Evolutionary conservation across 768 basidiomycete species (phyloP).

Genomic region (Epithele typhae): DNA sequence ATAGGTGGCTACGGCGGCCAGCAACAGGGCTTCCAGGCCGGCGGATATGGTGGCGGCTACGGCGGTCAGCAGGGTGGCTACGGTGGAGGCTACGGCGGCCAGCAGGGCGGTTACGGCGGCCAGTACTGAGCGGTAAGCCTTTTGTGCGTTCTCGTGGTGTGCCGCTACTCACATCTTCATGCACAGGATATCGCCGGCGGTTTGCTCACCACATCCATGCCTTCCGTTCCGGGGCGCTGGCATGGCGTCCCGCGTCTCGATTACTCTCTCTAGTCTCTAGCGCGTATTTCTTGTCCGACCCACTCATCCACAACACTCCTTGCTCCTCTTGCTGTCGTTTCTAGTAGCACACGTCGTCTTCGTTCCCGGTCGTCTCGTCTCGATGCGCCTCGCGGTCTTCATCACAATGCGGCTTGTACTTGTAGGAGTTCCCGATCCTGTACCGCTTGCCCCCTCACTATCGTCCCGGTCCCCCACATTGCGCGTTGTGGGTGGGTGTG

Average conservation of each 20-base stretch:
- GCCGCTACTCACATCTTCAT: no score
- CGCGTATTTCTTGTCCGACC: constrained; percentile 22
- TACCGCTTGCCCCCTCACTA: constrained; percentile 17
- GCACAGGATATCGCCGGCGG: no score
- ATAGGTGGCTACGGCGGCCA: constrained; percentile 11
- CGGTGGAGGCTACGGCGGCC: no score
- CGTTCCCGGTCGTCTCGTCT: constrained; percentile 31
- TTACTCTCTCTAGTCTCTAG: no score
- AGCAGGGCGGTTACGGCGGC: constrained; percentile 26
- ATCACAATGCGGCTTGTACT: constrained; percentile 43
- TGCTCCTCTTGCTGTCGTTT: constrained; percentile 35
- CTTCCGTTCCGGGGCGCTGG: no score
- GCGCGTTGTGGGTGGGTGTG: constrained; percentile 28
- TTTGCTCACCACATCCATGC: no score
- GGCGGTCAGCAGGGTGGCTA: constrained; percentile 20
- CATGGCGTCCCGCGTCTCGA: no score
- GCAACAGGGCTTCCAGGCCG: constrained; percentile 18
- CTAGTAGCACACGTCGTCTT: constrained; percentile 37
- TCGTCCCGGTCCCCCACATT: constrained; percentile 16
- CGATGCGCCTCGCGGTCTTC: constrained; percentile 34
- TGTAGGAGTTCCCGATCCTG: constrained; percentile 29
- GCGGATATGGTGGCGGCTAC: constrained; percentile 23
- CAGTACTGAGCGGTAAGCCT: constrained; percentile 19
- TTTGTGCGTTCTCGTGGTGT: neutral
- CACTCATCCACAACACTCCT: constrained; percentile 35